Base-by-base conservation (phyloP, 495 filamentous ascomycete species). In the Chaetomium tenue region DNA sequence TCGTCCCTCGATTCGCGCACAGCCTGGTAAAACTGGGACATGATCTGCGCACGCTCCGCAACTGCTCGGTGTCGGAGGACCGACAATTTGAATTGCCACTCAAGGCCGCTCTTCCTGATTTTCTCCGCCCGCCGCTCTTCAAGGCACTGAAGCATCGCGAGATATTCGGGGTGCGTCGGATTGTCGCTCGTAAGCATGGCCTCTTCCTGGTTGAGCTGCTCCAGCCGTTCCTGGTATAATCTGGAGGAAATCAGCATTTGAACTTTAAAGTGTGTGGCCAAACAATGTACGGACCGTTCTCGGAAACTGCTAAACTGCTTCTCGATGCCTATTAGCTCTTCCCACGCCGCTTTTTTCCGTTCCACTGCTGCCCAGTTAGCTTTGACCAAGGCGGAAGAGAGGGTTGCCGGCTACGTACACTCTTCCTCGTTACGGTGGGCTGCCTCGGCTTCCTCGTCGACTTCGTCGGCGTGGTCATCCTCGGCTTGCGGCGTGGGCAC, bases 11-110 rank as follows among this genome's bases (percentile, higher is more conserved):
- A 82, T 69, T 93, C 89, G 63, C 95, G 87, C 26, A 91, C 82
- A 11, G 83, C 82, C 72, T 98, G 94, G 76, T 90, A 89, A 77
- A 86, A 97, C 64, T 96, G 93, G 58, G 88, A 88, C 69, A 94
- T 88, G 46, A 90, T 82, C 72, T 96, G 91, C 48, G 89, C 83
- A 54, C 92, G 86, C 66, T 90, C 89, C 44, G 91, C 92, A 25
- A 93, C 80, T 52, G 87, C 90, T 66, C 85, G 87, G 59, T 82
- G 89, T 66, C 90, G 78, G 26, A 94, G 79, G 3, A 89, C 81
- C 69, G 90, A 78, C 71, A 90, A 74, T 57, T 88, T 88, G 74
- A 91, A 91, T 64, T 87, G 82, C 63, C 87, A 81, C 66, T 92
- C 82, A 28, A 83, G 84, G 44, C 88, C 77, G 69, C 92, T 91